phyloP scores from a whole-genome alignment of 2,329 filamentous ascomycete species.

The Fusarium sp. region DNA sequence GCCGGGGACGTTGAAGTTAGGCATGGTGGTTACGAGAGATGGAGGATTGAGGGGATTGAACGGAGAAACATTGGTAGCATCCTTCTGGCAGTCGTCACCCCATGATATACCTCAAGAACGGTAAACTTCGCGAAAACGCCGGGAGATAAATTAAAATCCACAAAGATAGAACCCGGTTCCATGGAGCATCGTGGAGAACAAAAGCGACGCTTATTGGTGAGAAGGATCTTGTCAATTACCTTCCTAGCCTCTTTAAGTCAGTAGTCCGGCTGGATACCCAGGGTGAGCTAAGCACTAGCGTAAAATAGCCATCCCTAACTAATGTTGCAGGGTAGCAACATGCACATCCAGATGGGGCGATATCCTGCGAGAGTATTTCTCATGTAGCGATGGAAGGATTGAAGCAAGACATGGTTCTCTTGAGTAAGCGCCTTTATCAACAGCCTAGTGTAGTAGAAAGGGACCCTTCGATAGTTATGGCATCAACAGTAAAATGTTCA shows the following conservation, averaged over 20 bases:
- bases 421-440: accelerated
- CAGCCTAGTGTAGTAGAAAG: neutral
- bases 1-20: neutral
- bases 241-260: neutral
- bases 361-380: neutral
- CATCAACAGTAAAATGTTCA: neutral
- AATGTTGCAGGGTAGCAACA: neutral
- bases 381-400: neutral
- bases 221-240: accelerated
- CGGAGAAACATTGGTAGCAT: neutral
- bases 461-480: accelerated
- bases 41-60: neutral
- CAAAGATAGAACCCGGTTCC: neutral
- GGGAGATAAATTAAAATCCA: neutral
- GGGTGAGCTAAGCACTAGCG: neutral
- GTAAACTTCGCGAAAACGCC: neutral
- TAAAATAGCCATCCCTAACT: neutral
- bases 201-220: neutral
- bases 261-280: neutral
- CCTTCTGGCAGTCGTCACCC: neutral
- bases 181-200: neutral
- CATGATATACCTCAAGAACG: neutral
- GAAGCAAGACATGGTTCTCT: neutral
- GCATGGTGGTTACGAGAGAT: accelerated
- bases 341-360: neutral